phyloP scores from a whole-genome alignment of 1,139 yeast species.

The Scheffersomyces insectosa region DNA sequence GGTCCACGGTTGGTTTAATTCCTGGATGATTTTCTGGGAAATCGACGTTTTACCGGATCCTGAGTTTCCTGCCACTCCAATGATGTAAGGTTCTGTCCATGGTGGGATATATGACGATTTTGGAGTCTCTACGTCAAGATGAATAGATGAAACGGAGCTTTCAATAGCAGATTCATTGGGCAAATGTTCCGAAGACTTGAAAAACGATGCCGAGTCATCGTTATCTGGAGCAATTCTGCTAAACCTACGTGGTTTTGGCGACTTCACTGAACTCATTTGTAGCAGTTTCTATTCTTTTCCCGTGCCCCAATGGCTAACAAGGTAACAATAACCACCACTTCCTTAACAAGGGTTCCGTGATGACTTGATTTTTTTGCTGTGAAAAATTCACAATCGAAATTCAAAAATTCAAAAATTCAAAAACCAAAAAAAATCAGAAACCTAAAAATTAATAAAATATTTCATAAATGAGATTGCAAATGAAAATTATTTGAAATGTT shows the following conservation, averaged over 20 bases:
- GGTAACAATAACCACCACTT: too few species aligned
- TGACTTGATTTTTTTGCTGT: too few species aligned
- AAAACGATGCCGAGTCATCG: conserved; percentile 19
- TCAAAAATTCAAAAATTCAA: neutral
- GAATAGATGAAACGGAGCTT: neutral
- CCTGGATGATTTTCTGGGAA: conserved; percentile 77
- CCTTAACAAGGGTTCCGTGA: too few species aligned
- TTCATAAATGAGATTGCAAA: neutral
- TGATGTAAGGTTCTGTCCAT: conserved; percentile 93
- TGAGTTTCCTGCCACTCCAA: conserved; percentile 92
- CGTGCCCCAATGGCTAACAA: too few species aligned
- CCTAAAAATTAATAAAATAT: neutral
- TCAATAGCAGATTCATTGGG: neutral
- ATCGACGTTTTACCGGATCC: conserved; percentile 97
- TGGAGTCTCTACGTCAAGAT: conserved; percentile 1
- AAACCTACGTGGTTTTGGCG: conserved; percentile 3
- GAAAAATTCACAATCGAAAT: too few species aligned
- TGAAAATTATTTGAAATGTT: neutral
- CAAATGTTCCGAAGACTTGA: conserved; percentile 4
- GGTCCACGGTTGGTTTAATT: conserved; percentile 92
- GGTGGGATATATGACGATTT: conserved; percentile 69
- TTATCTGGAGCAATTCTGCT: conserved; percentile 26
- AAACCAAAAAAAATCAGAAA: neutral
- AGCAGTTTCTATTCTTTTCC: too few species aligned
- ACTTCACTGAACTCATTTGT: neutral